These are phyloP conservation scores for grape (Vitis vinifera) DNA, from an alignment of 164 flowering plant genomes.

Conservation along the genomic window DNA sequence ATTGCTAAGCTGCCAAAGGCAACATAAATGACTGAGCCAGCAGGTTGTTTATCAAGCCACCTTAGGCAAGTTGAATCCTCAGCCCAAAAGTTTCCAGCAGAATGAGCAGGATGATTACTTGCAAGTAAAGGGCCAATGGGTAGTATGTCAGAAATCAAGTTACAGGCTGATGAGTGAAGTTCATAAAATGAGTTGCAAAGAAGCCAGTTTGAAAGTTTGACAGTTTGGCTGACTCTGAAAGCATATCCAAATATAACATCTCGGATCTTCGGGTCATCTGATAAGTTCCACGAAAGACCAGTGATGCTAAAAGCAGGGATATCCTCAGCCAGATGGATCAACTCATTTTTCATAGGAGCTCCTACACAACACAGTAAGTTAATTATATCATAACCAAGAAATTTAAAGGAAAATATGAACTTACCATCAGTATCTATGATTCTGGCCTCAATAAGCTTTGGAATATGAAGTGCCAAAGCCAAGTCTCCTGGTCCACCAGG, in stretches of 20 bases:
- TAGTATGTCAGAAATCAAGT: neutral
- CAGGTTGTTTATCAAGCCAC: conserved; percentile 35
- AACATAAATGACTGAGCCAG: conserved; percentile 31
- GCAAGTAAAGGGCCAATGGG: conserved; percentile 3
- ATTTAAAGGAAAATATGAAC: neutral
- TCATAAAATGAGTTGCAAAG: neutral
- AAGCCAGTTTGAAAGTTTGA: neutral
- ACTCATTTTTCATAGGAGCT: conserved; percentile 15
- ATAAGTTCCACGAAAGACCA: neutral
- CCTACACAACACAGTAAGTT: conserved; percentile 13
- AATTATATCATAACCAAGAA: too few species aligned
- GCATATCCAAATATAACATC: neutral
- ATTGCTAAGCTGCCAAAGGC: conserved; percentile 38
- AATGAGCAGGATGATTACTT: conserved; percentile 1
- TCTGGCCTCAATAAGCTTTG: conserved; percentile 24
- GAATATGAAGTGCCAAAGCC: conserved; percentile 10
- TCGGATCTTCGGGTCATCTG: neutral
- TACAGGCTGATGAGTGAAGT: neutral
- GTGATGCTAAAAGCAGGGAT: conserved; percentile 15
- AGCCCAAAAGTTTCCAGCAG: conserved; percentile 17
- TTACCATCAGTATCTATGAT: conserved; percentile 20
- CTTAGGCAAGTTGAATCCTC: conserved; percentile 27
- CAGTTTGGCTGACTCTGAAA: neutral
- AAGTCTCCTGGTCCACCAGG: conserved; percentile 12
- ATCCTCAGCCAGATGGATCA: conserved; percentile 23